phyloP scores from a whole-genome alignment of 352 stramenopile species.

The Saprolegnia parasitica region DNA sequence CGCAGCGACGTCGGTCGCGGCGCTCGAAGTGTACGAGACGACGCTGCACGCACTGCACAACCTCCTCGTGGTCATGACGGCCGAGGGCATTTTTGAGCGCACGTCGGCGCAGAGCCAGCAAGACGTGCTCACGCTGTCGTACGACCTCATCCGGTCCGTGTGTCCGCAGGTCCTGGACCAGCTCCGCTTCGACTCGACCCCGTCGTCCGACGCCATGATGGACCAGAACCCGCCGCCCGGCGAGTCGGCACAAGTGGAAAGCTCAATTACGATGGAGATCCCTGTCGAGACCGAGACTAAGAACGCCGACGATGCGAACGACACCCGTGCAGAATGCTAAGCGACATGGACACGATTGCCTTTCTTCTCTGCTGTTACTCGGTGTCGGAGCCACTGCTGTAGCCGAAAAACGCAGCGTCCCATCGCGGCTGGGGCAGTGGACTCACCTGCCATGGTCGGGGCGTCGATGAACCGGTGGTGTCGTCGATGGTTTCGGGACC shows the following conservation, averaged over 20 bases:
- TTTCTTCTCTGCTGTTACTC: neutral
- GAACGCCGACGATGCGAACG: neutral
- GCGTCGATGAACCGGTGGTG: neutral
- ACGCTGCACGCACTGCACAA: conserved; percentile 85
- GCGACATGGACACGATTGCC: no score
- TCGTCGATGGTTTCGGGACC: conserved; percentile 22
- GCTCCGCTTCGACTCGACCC: neutral
- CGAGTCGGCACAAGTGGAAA: neutral
- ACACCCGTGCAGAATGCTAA: neutral
- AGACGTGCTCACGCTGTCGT: conserved; percentile 3
- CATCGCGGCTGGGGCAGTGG: neutral
- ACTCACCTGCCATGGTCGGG: neutral
- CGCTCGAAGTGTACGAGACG: conserved; percentile 74
- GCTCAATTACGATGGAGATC: neutral
- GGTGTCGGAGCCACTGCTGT: conserved; percentile 27
- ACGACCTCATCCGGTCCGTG: conserved; percentile 21
- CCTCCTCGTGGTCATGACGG: conserved; percentile 74
- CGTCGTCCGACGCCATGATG: neutral
- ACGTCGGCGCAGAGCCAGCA: neutral
- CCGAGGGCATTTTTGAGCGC: conserved; percentile 61
- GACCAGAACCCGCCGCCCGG: neutral
- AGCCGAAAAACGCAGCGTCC: conserved; percentile 16
- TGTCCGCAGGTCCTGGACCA: conserved; percentile 20
- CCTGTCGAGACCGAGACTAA: neutral
- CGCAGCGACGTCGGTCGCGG: conserved; percentile 31